These are phyloP conservation scores for Cyclotella cryptica DNA, from an alignment of 108 stramenopile species.

Conservation along the genomic window DNA sequence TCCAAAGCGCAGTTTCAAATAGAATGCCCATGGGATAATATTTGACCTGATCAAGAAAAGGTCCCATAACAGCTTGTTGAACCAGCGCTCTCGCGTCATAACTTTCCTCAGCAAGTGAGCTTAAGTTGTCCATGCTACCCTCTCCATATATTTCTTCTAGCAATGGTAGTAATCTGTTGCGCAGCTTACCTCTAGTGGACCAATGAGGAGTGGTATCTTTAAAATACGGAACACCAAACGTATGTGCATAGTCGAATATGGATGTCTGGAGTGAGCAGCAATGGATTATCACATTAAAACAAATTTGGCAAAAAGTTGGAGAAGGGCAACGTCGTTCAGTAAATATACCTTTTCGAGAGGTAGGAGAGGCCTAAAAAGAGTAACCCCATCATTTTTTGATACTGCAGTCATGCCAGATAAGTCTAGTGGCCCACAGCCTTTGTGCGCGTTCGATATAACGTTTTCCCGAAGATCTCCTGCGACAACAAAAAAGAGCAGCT, in stretches of 20 bases:
- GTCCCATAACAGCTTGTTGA: conserved; percentile 60
- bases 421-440: conserved; percentile 89
- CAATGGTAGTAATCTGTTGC: conserved; percentile 91
- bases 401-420: conserved; percentile 90
- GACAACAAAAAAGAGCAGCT: background rate
- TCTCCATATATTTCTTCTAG: conserved; percentile 96
- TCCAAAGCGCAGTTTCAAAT: conserved; percentile 71
- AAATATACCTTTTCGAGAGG: conserved; percentile 68
- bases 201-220: conserved; percentile 95
- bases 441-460: conserved; percentile 94
- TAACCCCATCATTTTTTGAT: conserved; percentile 88
- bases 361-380: conserved; percentile 89
- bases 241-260: conserved; percentile 92
- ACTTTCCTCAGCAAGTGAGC: conserved; percentile 81
- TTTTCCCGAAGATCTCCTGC: conserved; percentile 95
- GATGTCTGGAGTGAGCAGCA: conserved; percentile 6
- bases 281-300: background rate
- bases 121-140: conserved; percentile 85
- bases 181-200: conserved; percentile 96
- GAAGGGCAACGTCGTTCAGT: background rate
- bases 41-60: conserved; percentile 66
- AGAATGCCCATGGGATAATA: conserved; percentile 76
- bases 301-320: background rate
- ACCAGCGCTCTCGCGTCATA: conserved; percentile 81
- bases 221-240: conserved; percentile 94